Evolutionary conservation across 768 basidiomycete species (phyloP), one percentile per base, ranked within the genome.

Genomic region (Amanita pallidorosea): DNA sequence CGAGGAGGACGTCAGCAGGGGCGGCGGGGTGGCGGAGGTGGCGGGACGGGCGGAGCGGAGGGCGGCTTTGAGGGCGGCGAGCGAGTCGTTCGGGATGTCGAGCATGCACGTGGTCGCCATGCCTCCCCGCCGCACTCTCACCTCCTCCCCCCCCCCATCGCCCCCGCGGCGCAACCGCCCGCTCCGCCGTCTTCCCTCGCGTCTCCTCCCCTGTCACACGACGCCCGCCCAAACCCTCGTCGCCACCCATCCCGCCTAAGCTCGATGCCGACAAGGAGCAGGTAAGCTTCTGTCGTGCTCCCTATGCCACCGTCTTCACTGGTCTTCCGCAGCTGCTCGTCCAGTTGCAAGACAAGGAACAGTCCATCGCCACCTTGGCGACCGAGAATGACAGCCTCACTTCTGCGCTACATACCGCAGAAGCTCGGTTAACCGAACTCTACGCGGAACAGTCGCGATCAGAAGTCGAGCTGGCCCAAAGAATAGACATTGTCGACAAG

Each of bases 231-330:
- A 60, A 29, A 67, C 69, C 57, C 69, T 68, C 48, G 82, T 84
- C 49, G 68, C 72, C 7, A 68, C 71, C 43, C 83, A 85, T 48
- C 31, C 79, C 80, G 27, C 71, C 89, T 54, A 85, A 81, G 64
- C 74, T 80, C 45, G 88, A 90, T 64, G 85, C 83, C 12, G 86
- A 89, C 56, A 90, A 86, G 65, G 88, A 91, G 63, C 79, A 84
- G 71, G 88, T 83, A 60, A 52, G 76, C 63, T 23, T 34, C 40
- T 38, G 15, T 56, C 31, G 54, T 53, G 31, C 27, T 52, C 35
- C 45, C 50, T 52, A 33, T 33, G 12, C 45, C 22, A 9, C 43
- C 55, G 47, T 22, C 40, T 51, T 37, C 49, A 52, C 42, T 42
- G 54, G 20, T 34, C 45, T 50, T 46, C 47, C 38, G 47, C 49